Evolutionary conservation across 1,139 yeast genomes (phyloP).

Genomic region (Kurtzmaniella quercitrusa): DNA sequence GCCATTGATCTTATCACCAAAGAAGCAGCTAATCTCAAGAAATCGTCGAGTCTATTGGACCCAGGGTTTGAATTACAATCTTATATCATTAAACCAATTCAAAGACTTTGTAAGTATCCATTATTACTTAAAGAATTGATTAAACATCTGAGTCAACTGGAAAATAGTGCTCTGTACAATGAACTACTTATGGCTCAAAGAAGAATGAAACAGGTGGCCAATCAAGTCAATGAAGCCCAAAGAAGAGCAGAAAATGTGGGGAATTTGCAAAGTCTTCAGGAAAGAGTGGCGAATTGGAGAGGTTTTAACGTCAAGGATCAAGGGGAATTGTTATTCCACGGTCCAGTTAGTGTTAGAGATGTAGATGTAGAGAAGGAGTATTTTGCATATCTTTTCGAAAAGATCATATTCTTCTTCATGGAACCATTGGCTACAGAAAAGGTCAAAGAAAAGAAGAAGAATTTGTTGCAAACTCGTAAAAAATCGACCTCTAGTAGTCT

Average conservation of each 20-base stretch:
- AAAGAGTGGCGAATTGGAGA: conserved; percentile 85
- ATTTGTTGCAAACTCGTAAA: conserved; percentile 4
- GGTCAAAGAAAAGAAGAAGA: conserved; percentile 6
- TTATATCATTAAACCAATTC: conserved; percentile 88
- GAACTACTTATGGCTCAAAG: conserved; percentile 70
- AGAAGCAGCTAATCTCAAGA: conserved; percentile 54
- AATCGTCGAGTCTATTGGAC: conserved; percentile 62
- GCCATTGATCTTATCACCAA: conserved; percentile 77
- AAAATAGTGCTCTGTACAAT: conserved; percentile 52
- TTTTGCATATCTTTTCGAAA: conserved; percentile 84
- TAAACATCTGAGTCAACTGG: conserved; percentile 36
- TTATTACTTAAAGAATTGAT: conserved; percentile 70
- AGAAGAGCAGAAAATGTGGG: conserved; percentile 85
- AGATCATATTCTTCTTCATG: conserved; percentile 75
- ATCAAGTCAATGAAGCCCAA: conserved; percentile 88
- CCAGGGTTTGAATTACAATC: conserved; percentile 90
- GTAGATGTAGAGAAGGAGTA: conserved; percentile 83
- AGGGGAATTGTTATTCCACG: conserved; percentile 81
- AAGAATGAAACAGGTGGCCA: conserved; percentile 65
- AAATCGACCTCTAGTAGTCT: conserved; percentile 13
- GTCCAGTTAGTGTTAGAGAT: conserved; percentile 71
- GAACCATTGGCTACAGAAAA: conserved; percentile 23
- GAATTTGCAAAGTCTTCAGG: conserved; percentile 61
- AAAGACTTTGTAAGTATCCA: conserved; percentile 91
- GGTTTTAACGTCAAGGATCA: conserved; percentile 82